phyloP scores from a whole-genome alignment of 768 basidiomycete species.

The Lentinula aciculospora region DNA sequence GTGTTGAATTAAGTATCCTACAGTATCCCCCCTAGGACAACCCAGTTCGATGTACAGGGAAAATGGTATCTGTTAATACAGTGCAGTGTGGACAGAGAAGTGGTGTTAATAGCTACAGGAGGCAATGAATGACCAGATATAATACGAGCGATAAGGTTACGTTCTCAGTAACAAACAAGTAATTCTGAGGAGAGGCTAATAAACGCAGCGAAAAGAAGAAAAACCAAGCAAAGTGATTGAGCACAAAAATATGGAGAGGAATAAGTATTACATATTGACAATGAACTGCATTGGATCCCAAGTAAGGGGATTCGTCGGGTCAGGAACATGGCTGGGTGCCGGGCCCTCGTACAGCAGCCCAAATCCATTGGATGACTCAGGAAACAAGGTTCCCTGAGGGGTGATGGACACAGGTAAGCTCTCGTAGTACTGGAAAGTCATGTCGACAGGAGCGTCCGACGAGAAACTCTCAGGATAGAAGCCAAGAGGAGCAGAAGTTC shows the following conservation, averaged over 20 bases:
- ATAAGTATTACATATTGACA: background rate
- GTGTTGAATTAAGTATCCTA: too few relatives aligned
- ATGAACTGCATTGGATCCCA: background rate
- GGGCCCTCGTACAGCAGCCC: background rate
- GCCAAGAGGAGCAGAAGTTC: background rate
- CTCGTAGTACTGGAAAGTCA: background rate
- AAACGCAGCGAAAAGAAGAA: background rate
- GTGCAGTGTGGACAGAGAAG: background rate
- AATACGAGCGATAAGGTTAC: conserved; percentile 2
- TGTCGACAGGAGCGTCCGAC: background rate
- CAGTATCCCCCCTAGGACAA: too few relatives aligned
- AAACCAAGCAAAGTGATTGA: background rate
- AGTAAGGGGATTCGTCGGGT: background rate
- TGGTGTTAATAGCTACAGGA: background rate
- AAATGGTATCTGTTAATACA: background rate
- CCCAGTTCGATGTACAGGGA: background rate
- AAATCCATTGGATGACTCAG: background rate
- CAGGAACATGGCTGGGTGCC: background rate
- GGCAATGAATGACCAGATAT: background rate
- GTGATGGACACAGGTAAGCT: background rate
- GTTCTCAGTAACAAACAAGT: background rate
- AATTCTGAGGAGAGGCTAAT: background rate
- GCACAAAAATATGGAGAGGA: background rate
- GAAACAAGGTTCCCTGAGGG: background rate
- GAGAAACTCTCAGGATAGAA: background rate